Evolutionary conservation across 1,284 basidiomycete species (phyloP).

Genomic region (Neolentinus lepideus): DNA sequence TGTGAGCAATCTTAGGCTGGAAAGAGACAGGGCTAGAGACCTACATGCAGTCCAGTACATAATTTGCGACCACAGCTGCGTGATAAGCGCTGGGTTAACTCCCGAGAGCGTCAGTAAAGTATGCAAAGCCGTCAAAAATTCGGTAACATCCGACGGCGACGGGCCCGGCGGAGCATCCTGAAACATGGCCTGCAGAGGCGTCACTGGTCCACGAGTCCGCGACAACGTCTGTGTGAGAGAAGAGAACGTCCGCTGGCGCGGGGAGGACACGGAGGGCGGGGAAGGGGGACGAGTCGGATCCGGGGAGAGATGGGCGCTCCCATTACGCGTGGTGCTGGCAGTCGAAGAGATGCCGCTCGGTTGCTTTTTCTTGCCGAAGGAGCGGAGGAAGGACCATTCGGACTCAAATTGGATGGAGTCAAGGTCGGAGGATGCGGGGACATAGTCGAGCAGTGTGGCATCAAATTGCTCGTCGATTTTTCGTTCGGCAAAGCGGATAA

Average conservation of each 20-base stretch:
- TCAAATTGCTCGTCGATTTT: slow-evolving; percentile 87
- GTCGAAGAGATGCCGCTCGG: slow-evolving; percentile 23
- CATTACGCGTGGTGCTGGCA: slow-evolving; percentile 27
- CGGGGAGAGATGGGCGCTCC: slow-evolving; percentile 34
- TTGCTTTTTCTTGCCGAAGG: slow-evolving; percentile 65
- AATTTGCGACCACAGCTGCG: slow-evolving; percentile 93
- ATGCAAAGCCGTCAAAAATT: slow-evolving; percentile 85
- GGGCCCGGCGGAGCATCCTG: slow-evolving; percentile 34
- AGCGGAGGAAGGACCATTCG: slow-evolving; percentile 89
- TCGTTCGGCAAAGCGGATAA: slow-evolving; percentile 89
- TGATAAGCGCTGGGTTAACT: slow-evolving; percentile 84
- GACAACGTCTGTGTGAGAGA: slow-evolving; percentile 58
- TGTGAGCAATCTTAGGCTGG: slow-evolving; percentile 2
- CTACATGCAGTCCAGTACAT: slow-evolving; percentile 87
- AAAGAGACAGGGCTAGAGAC: slow-evolving; percentile 19
- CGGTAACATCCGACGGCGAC: slow-evolving; percentile 65
- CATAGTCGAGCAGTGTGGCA: slow-evolving; percentile 77
- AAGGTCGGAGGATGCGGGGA: slow-evolving; percentile 72
- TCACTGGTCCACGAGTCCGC: slow-evolving; percentile 31
- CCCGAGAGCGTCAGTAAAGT: slow-evolving; percentile 83
- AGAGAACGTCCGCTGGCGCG: slow-evolving; percentile 41
- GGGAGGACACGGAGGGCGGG: slow-evolving; percentile 32
- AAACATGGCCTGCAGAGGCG: slow-evolving; percentile 46
- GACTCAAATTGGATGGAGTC: slow-evolving; percentile 89
- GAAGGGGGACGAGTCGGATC: slow-evolving; percentile 41